Conservation (phyloP, 441 rosid genomes). For the Euphorbia schlechtendalii region DNA sequence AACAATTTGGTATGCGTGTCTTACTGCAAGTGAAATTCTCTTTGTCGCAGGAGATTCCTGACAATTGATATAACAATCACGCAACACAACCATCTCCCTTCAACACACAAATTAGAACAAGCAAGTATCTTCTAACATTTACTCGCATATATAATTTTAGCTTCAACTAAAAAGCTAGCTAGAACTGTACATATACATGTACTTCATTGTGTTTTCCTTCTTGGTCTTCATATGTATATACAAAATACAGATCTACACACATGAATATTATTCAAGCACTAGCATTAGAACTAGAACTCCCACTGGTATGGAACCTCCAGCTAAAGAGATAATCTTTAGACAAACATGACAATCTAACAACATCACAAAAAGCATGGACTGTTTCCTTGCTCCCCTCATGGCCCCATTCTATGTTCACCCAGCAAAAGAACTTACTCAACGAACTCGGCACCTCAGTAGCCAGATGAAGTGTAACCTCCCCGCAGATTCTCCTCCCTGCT, state of each 20-base stretch:
- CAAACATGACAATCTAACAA: constrained; percentile 43
- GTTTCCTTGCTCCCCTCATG: constrained; percentile 41
- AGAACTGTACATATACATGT: constrained; percentile 11
- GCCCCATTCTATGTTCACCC: constrained; percentile 88
- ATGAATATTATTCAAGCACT: too few species aligned
- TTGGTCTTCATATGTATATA: neutral
- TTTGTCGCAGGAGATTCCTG: constrained; percentile 1
- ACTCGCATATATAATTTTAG: constrained; percentile 4
- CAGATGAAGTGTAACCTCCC: constrained; percentile 58
- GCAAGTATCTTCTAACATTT: neutral
- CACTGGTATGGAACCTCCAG: constrained; percentile 72
- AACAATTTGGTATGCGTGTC: neutral
- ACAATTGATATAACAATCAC: neutral
- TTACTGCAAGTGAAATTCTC: neutral
- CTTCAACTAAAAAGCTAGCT: constrained; percentile 12
- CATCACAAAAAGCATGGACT: constrained; percentile 62
- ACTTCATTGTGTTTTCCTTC: neutral
- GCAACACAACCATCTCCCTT: neutral
- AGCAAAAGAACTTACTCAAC: constrained; percentile 63
- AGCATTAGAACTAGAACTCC: constrained; percentile 24
- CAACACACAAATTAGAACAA: neutral
- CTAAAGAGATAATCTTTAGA: constrained; percentile 59
- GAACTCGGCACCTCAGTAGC: constrained; percentile 33
- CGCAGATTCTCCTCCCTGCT: constrained; percentile 62
- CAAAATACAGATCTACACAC: constrained; percentile 6